Conservation (phyloP, 83 land plant genomes). For the Thuja plicata region DNA sequence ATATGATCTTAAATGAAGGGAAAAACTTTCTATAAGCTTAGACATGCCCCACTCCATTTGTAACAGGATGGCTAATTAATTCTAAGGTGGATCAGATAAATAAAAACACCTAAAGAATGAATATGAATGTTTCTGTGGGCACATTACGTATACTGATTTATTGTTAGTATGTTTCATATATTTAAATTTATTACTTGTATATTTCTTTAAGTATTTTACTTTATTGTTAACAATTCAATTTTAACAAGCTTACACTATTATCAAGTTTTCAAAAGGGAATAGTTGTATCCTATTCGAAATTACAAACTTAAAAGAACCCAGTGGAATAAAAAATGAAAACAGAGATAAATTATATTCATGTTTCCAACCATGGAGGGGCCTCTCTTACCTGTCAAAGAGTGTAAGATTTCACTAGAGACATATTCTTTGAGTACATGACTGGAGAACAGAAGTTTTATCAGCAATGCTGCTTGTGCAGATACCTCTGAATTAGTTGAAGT, state of each 20-base stretch:
- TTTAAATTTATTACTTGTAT: neutral
- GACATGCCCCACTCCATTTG: neutral
- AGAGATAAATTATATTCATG: neutral
- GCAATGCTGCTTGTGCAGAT: slow-evolving; percentile 69
- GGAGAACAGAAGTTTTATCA: slow-evolving; percentile 73
- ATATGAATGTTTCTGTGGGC: neutral
- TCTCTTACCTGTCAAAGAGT: neutral
- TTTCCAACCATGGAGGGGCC: neutral
- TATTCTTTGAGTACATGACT: slow-evolving; percentile 81
- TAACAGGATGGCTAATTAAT: neutral
- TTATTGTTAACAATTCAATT: neutral
- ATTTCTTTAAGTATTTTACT: neutral
- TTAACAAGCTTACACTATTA: neutral
- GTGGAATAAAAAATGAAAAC: neutral
- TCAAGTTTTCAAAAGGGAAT: neutral
- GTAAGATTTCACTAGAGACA: slow-evolving; percentile 59
- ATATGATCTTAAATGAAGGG: neutral
- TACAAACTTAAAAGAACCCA: neutral
- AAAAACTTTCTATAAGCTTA: neutral
- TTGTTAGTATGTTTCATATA: neutral
- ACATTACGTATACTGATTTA: neutral
- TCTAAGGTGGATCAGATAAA: neutral
- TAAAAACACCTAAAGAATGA: neutral
- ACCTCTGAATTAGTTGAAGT: slow-evolving; percentile 51
- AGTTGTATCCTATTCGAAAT: neutral